phyloP scores from a whole-genome alignment of 495 filamentous ascomycete genomes.

The Viridothelium virens region DNA sequence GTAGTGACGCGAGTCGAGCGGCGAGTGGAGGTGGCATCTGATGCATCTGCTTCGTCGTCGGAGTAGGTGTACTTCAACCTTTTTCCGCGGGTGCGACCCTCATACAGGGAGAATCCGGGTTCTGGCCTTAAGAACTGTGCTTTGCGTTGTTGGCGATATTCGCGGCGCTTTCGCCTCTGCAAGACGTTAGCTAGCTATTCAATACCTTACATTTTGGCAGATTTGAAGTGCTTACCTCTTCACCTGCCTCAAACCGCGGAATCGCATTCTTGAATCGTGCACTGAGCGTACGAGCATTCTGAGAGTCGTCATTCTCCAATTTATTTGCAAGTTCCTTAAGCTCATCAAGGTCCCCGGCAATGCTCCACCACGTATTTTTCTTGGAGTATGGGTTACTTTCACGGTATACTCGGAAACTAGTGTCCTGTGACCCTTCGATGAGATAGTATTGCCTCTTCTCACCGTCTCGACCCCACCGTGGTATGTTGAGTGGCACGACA shows the following conservation, averaged over 20 bases:
- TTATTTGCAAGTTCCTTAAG: constrained; percentile 64
- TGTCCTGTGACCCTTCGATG: constrained; percentile 90
- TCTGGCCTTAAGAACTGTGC: constrained; percentile 83
- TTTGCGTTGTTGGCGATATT: constrained; percentile 80
- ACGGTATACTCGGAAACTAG: constrained; percentile 85
- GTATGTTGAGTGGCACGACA: constrained; percentile 87
- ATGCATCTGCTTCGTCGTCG: constrained; percentile 47
- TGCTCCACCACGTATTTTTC: constrained; percentile 79
- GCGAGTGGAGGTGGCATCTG: constrained; percentile 58
- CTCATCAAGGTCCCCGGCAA: constrained; percentile 86
- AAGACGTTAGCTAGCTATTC: constrained; percentile 31
- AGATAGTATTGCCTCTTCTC: constrained; percentile 89
- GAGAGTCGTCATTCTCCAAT: constrained; percentile 67
- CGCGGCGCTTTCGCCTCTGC: constrained; percentile 83
- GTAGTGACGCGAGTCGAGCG: constrained; percentile 67
- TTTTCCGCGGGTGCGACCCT: constrained; percentile 92
- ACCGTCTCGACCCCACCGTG: constrained; percentile 88
- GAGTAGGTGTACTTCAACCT: constrained; percentile 93
- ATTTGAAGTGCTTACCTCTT: constrained; percentile 54
- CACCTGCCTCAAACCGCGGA: constrained; percentile 87
- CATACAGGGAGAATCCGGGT: constrained; percentile 84
- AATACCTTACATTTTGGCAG: neutral
- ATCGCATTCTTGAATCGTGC: constrained; percentile 72
- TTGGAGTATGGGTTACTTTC: constrained; percentile 79
- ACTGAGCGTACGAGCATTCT: constrained; percentile 66